Percentiles rank a stretch among this genome's conserved stretches.
Evolutionary conservation across 306 rosid genomes (phyloP).

Genomic region (Pyrus communis): DNA sequence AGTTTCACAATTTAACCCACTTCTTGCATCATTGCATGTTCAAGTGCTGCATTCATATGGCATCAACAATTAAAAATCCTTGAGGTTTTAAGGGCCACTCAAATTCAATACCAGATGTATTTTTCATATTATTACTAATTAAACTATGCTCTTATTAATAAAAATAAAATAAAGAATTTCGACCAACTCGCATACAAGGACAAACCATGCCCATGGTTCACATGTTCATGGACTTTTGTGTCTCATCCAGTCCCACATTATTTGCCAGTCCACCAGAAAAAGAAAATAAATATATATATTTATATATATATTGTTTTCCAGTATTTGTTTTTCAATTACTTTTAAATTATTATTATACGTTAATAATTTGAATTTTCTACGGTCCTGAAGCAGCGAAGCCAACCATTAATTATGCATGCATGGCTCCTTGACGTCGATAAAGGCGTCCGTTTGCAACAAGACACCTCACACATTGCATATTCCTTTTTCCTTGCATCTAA

Average conservation of each 20-base stretch:
- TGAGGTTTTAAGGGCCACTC: background rate
- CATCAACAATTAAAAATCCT: background rate
- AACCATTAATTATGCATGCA: background rate
- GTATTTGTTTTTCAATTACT: too few species aligned
- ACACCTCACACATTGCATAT: background rate
- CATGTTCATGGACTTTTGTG: slow-evolving; percentile 6
- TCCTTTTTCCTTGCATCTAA: too few species aligned
- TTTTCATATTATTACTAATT: background rate
- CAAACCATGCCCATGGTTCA: background rate
- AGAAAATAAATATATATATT: background rate
- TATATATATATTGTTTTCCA: too few species aligned
- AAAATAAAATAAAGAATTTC: too few species aligned
- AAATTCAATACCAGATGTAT: background rate
- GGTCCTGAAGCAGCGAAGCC: background rate
- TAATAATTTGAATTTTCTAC: background rate
- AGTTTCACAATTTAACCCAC: background rate
- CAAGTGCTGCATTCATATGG: background rate
- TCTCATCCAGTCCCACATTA: background rate
- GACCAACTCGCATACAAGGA: background rate
- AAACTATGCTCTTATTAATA: background rate
- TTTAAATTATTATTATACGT: too few species aligned
- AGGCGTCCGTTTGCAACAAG: background rate
- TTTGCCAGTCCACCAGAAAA: background rate
- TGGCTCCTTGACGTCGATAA: slow-evolving; percentile 1
- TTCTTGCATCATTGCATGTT: background rate